Conservation (phyloP, 2,329 filamentous ascomycete genomes). For the Fusarium albosuccineum region DNA sequence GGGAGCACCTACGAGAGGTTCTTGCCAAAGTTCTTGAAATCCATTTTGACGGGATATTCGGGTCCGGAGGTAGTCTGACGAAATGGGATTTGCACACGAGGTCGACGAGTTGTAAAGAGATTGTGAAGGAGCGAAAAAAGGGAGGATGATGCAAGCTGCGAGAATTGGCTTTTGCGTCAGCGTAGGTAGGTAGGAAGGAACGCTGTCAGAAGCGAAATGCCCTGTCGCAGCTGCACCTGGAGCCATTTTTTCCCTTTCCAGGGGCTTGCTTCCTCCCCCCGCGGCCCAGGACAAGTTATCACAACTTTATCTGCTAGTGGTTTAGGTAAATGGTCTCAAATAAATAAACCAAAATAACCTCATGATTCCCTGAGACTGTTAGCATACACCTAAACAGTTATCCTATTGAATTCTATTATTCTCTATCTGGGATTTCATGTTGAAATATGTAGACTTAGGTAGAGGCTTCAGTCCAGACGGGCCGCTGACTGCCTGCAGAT, state of each 20-base stretch:
- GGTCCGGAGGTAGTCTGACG: constrained; percentile 12
- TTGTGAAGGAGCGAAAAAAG: constrained; percentile 20
- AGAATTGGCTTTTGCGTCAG: constrained; percentile 39
- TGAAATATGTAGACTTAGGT: too few relatives aligned
- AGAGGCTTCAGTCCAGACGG: constrained; percentile 23
- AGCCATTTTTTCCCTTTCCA: constrained; percentile 43
- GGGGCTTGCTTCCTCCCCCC: constrained; percentile 32
- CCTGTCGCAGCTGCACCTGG: constrained; percentile 27
- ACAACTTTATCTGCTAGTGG: too few relatives aligned
- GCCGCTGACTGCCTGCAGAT: constrained; percentile 38
- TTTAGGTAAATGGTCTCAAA: too few relatives aligned
- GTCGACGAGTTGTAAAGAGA: constrained; percentile 17
- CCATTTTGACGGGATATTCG: constrained; percentile 57
- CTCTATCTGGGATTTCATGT: too few relatives aligned
- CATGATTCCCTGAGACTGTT: too few relatives aligned
- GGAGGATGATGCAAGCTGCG: constrained; percentile 31
- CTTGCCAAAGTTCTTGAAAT: constrained; percentile 71
- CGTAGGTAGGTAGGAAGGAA: constrained; percentile 45
- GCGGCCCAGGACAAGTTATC: too few relatives aligned
- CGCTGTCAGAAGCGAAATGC: constrained; percentile 51
- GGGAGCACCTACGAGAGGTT: constrained; percentile 63
- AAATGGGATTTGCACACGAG: constrained; percentile 8
- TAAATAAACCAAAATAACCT: too few relatives aligned
- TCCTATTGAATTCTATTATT: too few relatives aligned
- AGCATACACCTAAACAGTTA: too few relatives aligned